phyloP scores from a whole-genome alignment of 176 grass and related monocot species.

The Metroxylon sagu region DNA sequence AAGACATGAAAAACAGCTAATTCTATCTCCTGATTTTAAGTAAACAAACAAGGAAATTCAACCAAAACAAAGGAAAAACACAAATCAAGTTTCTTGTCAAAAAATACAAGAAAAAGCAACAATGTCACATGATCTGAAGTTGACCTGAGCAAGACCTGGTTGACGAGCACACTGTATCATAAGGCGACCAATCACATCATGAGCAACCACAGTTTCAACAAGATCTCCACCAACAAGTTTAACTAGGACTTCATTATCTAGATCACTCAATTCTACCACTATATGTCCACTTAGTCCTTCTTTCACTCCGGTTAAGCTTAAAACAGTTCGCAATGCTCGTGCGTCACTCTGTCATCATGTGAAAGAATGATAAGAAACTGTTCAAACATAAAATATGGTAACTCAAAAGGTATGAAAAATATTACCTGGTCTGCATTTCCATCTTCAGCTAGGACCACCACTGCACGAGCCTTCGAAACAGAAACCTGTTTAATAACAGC shows the following conservation, averaged over 20 bases:
- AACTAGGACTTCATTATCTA: conserved; percentile 79
- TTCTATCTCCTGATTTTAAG: no score
- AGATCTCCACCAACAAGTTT: conserved; percentile 82
- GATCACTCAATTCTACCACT: conserved; percentile 69
- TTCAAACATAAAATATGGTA: background rate
- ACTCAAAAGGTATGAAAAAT: conserved; percentile 2
- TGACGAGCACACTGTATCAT: conserved; percentile 85
- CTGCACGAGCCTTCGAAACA: conserved; percentile 69
- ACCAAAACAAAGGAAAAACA: no score
- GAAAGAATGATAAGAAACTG: background rate
- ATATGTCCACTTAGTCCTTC: conserved; percentile 77
- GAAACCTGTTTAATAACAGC: conserved; percentile 47
- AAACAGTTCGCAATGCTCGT: conserved; percentile 59
- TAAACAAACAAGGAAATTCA: no score
- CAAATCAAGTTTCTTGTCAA: conserved; percentile 2
- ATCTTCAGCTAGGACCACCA: conserved; percentile 72
- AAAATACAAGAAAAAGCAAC: background rate
- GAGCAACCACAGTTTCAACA: conserved; percentile 81
- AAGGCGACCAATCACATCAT: conserved; percentile 73
- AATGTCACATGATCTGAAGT: conserved; percentile 18
- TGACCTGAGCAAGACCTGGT: conserved; percentile 74
- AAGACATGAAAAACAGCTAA: no score
- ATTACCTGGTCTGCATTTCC: conserved; percentile 73
- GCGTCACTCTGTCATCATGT: conserved; percentile 46
- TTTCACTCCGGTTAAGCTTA: conserved; percentile 79